Evolutionary conservation across 805 yeast genomes (phyloP), one percentile per base, ranked within the genome.

Genomic region (Candida adriatica): DNA sequence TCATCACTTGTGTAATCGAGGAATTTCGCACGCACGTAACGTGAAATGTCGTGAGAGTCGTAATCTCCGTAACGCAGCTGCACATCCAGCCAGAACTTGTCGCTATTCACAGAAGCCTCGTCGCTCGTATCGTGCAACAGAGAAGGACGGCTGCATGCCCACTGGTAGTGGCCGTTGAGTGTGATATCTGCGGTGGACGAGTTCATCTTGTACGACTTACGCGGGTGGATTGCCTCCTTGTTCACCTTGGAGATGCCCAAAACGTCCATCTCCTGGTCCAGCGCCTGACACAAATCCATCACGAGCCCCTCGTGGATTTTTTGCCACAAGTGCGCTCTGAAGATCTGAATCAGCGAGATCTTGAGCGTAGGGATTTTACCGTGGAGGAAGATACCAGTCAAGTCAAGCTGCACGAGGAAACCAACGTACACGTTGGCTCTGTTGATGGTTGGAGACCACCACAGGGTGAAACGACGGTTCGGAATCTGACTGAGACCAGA

Each of bases 391-490:
- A 92, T 90, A 49, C 98, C 99, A 0, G 99, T 92, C 51, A 92
- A 64, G 58, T 92, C 99, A 27, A 92, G 66, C 55, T 92, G 99
- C 18, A 92, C 98, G 50, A 88, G 66, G 62, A 92, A 92, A 17
- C 99, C 99, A 35, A 92, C 96, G 52, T 92, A 92, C 16, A 92
- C 97, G 51, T 92, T 92, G 6, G 98, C 98, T 42, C 99, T 73
- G 51, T 92, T 92, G 48, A 92, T 92, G 0, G 99, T 92, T 6
- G 99, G 99, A 0, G 96, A 87, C 99, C 99, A 92, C 99, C 99
- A 92, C 18, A 92, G 62, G 0, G 98, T 92, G 53, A 92, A 92
- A 27, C 99, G 72, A 55, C 99, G 79, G 53, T 92, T 92, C 4
- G 99, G 99, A 49, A 92, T 90, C 61, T 92, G 99, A 51, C 94